phyloP scores from a whole-genome alignment of 805 yeast species.

The Kazachstania viticola region DNA sequence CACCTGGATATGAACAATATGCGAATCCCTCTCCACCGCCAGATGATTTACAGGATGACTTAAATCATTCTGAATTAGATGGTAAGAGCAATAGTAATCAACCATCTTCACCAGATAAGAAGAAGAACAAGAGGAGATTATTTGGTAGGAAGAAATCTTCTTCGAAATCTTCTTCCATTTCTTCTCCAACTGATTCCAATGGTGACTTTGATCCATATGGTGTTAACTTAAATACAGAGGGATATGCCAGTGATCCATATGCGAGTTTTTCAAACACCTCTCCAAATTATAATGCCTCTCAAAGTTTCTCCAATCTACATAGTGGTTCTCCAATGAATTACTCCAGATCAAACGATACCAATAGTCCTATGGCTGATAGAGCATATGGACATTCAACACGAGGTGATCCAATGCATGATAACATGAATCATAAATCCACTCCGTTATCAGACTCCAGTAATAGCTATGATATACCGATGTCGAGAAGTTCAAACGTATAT shows the following conservation, averaged over 20 bases:
- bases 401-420: too few species aligned
- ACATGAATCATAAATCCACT: too few species aligned
- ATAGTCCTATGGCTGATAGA: too few species aligned
- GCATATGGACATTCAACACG: too few species aligned
- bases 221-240: slow-evolving; percentile 1
- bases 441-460: too few species aligned
- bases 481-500: too few species aligned
- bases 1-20: slow-evolving; percentile 28
- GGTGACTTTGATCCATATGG: slow-evolving; percentile 8
- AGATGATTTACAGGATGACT: slow-evolving; percentile 1
- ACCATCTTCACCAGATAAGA: not conserved
- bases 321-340: too few species aligned
- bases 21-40: slow-evolving; percentile 9
- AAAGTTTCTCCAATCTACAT: too few species aligned
- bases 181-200: not conserved
- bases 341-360: too few species aligned
- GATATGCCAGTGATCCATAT: slow-evolving; percentile 1
- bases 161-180: not conserved
- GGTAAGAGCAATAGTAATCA: not conserved
- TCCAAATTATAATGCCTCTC: too few species aligned
- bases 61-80: slow-evolving; percentile 2
- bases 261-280: not conserved
- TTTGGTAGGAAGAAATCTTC: slow-evolving; percentile 6
- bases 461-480: too few species aligned
- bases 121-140: slow-evolving; percentile 6